Evolutionary conservation across 495 filamentous ascomycete genomes (phyloP).

Genomic region (Podospora comata): DNA sequence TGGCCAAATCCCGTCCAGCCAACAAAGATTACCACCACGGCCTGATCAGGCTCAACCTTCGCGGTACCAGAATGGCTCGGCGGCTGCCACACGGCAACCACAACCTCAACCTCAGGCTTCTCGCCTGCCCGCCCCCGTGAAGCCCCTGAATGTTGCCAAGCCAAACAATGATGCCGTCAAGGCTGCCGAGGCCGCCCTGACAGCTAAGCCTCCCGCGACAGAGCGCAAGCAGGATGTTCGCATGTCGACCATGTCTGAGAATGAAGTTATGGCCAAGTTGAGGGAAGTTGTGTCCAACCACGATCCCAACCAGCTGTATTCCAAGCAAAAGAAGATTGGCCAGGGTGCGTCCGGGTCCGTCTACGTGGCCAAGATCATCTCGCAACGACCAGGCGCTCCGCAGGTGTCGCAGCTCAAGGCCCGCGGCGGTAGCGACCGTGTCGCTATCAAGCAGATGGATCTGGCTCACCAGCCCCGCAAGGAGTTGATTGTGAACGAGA

Average conservation of each 20-base stretch:
- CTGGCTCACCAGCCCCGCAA: constrained; percentile 94
- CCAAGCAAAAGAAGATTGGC: constrained; percentile 98
- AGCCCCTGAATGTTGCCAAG: constrained; percentile 91
- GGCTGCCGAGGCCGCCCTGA: constrained; percentile 76
- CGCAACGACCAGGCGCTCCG: constrained; percentile 57
- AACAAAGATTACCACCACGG: constrained; percentile 29
- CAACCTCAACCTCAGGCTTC: constrained; percentile 43
- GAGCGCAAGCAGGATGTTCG: constrained; percentile 82
- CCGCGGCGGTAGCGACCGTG: constrained; percentile 65
- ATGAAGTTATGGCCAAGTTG: constrained; percentile 92
- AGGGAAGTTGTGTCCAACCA: constrained; percentile 90
- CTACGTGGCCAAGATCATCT: constrained; percentile 91
- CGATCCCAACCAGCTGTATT: constrained; percentile 86
- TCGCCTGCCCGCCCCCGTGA: constrained; percentile 69
- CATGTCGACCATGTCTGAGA: constrained; percentile 96
- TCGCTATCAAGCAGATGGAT: constrained; percentile 99
- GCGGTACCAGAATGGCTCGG: constrained; percentile 41
- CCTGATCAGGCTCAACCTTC: constrained; percentile 28
- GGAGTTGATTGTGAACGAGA: constrained; percentile 98
- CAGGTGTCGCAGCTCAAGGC: constrained; percentile 57
- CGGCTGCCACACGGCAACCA: constrained; percentile 33
- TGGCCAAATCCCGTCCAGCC: constrained; percentile 21
- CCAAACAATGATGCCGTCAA: constrained; percentile 66
- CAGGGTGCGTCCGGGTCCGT: constrained; percentile 97
- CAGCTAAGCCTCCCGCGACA: constrained; percentile 61